These are phyloP conservation scores for Melampsora larici-populina DNA, from an alignment of 1,284 basidiomycete genomes.

Conservation along the genomic window DNA sequence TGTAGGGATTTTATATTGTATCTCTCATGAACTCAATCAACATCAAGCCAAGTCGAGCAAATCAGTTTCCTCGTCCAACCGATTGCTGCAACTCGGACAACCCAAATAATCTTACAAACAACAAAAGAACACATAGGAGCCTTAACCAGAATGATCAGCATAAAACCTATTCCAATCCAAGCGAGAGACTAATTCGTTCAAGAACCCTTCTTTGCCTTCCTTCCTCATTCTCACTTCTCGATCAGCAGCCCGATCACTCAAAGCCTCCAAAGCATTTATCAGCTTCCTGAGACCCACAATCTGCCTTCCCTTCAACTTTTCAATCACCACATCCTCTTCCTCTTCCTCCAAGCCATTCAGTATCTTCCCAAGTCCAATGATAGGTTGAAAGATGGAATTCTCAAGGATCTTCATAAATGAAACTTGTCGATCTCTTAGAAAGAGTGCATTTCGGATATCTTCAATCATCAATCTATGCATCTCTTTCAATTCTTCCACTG, in stretches of 20 bases:
- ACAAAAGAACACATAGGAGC: too few species aligned
- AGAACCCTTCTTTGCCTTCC: constrained; percentile 12
- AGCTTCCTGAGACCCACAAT: background rate
- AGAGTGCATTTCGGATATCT: constrained; percentile 26
- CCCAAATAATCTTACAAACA: too few species aligned
- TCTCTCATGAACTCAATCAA: too few species aligned
- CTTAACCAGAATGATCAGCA: background rate
- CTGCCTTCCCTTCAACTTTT: constrained; percentile 12
- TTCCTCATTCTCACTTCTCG: background rate
- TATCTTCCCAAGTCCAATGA: constrained; percentile 14
- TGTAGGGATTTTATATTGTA: too few species aligned
- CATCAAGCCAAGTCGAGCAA: too few species aligned
- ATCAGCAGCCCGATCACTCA: constrained; percentile 24
- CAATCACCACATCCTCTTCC: constrained; percentile 1
- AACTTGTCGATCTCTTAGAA: constrained; percentile 27
- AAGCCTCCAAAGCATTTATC: constrained; percentile 16
- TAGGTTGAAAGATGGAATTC: constrained; percentile 20
- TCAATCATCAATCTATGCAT: constrained; percentile 22
- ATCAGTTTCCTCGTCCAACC: too few species aligned
- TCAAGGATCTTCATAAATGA: constrained; percentile 6
- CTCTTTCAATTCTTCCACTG: constrained; percentile 14
- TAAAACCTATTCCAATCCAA: constrained; percentile 36
- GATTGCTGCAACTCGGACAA: too few species aligned
- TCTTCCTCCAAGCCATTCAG: background rate
- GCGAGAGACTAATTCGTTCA: constrained; percentile 16